Conservation (phyloP, 2,329 filamentous ascomycete species). For the Xylariaceae sp. region DNA sequence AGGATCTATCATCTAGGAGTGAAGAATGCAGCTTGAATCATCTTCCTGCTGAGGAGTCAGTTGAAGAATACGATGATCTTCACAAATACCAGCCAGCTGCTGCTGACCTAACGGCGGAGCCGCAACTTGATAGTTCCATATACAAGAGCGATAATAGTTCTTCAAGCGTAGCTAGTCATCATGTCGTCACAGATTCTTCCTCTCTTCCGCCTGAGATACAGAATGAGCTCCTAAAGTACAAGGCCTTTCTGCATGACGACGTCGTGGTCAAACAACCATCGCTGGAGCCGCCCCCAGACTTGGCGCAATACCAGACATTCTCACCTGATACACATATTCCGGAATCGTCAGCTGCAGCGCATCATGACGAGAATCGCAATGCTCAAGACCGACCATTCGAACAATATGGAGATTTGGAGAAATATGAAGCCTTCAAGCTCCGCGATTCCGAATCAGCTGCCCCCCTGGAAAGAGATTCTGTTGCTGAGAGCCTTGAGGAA, state of each 20-base stretch:
- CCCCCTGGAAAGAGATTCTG: slow-evolving; percentile 28
- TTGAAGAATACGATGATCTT: slow-evolving; percentile 31
- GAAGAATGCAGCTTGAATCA: slow-evolving; percentile 33
- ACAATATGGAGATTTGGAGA: slow-evolving; percentile 39
- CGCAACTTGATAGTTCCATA: slow-evolving; percentile 9
- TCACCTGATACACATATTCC: neutral
- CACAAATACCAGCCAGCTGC: slow-evolving; percentile 31
- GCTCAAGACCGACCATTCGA: slow-evolving; percentile 24
- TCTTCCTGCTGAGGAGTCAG: slow-evolving; percentile 26
- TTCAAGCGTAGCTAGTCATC: slow-evolving; percentile 30
- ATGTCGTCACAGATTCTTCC: slow-evolving; percentile 19
- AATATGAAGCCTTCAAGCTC: slow-evolving; percentile 35
- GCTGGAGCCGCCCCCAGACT: neutral
- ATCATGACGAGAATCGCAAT: slow-evolving; percentile 29
- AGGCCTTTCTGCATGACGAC: slow-evolving; percentile 35
- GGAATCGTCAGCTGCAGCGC: slow-evolving; percentile 15
- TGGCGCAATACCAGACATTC: neutral
- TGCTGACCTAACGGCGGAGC: slow-evolving; percentile 22
- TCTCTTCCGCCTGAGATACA: slow-evolving; percentile 23
- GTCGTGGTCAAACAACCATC: slow-evolving; percentile 22
- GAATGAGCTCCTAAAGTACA: slow-evolving; percentile 36
- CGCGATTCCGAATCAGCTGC: slow-evolving; percentile 34
- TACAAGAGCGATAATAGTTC: slow-evolving; percentile 33
- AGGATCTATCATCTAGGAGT: slow-evolving; percentile 16
- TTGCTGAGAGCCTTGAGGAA: slow-evolving; percentile 34